Percentiles rank a stretch among this genome's conserved stretches.
phyloP scores from a whole-genome alignment of 352 stramenopile genomes.

The Phytophthora pinifolia region DNA sequence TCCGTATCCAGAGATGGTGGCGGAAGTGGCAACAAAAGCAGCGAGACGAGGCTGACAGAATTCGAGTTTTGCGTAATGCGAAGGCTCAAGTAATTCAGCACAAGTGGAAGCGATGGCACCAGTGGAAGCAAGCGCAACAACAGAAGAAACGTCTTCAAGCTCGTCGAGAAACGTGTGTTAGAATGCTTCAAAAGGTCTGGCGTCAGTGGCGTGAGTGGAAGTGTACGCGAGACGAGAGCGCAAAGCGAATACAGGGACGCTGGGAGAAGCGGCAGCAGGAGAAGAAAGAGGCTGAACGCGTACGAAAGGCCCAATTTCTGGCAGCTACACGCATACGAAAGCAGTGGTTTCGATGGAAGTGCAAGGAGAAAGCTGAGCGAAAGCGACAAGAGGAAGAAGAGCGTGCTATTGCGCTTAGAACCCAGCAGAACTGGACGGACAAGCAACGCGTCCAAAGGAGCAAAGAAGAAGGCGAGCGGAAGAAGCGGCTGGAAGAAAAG shows the following conservation, averaged over 20 bases:
- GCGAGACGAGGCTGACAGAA: constrained; percentile 15
- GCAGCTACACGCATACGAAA: constrained; percentile 6
- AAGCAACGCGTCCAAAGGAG: constrained; percentile 1
- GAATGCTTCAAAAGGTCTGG: constrained; percentile 23
- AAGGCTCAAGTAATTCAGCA: constrained; percentile 25
- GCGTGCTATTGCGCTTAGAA: constrained; percentile 5
- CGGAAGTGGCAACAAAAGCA: constrained; percentile 11
- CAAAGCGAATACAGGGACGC: constrained; percentile 14
- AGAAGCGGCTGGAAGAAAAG: too few relatives aligned
- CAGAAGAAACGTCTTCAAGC: constrained; percentile 10
- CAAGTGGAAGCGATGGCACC: constrained; percentile 17
- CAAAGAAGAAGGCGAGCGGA: too few relatives aligned
- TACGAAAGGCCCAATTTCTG: constrained; percentile 5
- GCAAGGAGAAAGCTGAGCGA: constrained; percentile 3
- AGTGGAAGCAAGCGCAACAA: constrained; percentile 5
- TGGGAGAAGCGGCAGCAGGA: constrained; percentile 9
- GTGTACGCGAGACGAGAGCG: constrained; percentile 7
- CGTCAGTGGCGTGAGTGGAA: constrained; percentile 5
- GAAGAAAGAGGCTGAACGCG: constrained; percentile 7
- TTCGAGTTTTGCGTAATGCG: constrained; percentile 8
- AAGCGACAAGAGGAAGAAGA: constrained; percentile 5
- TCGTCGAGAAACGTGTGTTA: constrained; percentile 12
- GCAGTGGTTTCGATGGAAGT: constrained; percentile 6
- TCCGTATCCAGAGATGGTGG: constrained; percentile 28
- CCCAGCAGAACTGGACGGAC: constrained; percentile 19